Conservation (phyloP, 306 rosid species). For the Sophora flavescens region DNA sequence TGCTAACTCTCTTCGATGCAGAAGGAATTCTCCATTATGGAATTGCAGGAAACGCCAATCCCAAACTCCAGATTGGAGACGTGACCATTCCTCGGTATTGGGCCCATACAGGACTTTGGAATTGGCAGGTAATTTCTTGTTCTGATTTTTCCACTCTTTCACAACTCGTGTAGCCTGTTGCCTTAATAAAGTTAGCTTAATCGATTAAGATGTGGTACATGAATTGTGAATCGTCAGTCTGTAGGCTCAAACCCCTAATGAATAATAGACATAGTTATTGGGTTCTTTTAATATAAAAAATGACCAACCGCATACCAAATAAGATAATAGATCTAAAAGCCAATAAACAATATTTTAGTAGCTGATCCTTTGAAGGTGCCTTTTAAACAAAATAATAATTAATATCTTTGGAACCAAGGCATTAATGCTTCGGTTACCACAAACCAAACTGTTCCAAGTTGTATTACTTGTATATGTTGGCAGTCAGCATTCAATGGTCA, state of each 20-base stretch:
- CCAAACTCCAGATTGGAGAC: constrained; percentile 77
- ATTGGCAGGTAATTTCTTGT: constrained; percentile 71
- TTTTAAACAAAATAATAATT: neutral
- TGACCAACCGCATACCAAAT: too few relatives aligned
- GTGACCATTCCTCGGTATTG: constrained; percentile 74
- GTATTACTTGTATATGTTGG: neutral
- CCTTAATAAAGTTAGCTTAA: too few relatives aligned
- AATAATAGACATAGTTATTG: too few relatives aligned
- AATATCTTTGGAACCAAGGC: neutral
- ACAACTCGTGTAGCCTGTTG: too few relatives aligned
- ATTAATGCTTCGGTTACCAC: neutral
- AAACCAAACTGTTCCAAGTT: neutral
- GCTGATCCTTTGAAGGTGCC: neutral
- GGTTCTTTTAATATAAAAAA: too few relatives aligned
- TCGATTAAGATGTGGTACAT: too few relatives aligned
- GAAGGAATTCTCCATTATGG: constrained; percentile 78
- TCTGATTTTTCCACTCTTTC: neutral
- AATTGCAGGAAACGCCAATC: constrained; percentile 81
- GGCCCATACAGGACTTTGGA: constrained; percentile 90
- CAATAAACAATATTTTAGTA: neutral
- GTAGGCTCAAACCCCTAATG: too few relatives aligned
- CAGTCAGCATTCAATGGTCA: neutral
- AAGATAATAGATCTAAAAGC: neutral
- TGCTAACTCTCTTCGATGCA: constrained; percentile 62
- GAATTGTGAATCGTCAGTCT: too few relatives aligned